Percentiles rank a stretch among this genome's conserved stretches.
Conservation (phyloP, 108 stramenopile species). For the Cyclotella sp. region DNA sequence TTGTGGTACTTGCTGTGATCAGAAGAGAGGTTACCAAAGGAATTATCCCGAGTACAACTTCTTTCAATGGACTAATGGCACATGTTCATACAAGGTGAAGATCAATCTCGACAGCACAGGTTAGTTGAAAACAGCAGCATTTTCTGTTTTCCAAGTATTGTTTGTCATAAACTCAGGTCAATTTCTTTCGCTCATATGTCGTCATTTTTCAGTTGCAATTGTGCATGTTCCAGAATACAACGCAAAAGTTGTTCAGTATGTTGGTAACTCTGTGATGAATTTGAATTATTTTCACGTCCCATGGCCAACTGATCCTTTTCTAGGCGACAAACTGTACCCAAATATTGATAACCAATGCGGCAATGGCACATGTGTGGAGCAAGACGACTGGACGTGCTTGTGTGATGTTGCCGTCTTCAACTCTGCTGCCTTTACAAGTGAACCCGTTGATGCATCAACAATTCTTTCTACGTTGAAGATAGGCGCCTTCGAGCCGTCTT, state of each 20-base stretch:
- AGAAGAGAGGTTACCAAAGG: neutral
- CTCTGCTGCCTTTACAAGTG: constrained; percentile 24
- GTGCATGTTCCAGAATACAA: constrained; percentile 36
- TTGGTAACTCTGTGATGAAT: constrained; percentile 8
- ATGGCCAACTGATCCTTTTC: constrained; percentile 31
- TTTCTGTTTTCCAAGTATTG: neutral
- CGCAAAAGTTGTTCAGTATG: neutral
- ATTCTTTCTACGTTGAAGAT: constrained; percentile 31
- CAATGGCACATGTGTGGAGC: constrained; percentile 7
- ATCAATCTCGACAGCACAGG: constrained; percentile 38
- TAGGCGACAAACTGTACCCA: constrained; percentile 25
- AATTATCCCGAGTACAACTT: constrained; percentile 1
- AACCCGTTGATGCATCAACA: constrained; percentile 21
- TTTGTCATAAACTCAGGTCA: neutral
- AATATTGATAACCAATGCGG: constrained; percentile 37
- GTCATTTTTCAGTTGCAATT: neutral
- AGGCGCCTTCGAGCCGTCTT: constrained; percentile 31
- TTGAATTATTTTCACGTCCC: constrained; percentile 27
- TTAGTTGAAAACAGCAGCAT: neutral
- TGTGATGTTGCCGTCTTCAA: constrained; percentile 45
- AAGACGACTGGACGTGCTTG: constrained; percentile 34
- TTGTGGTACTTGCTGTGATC: constrained; percentile 3
- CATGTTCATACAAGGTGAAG: constrained; percentile 23
- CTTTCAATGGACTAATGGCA: neutral
- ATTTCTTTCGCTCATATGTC: neutral